Evolutionary conservation across 208 protist species (phyloP).

Genomic region (Vickermania spadyakhi): DNA sequence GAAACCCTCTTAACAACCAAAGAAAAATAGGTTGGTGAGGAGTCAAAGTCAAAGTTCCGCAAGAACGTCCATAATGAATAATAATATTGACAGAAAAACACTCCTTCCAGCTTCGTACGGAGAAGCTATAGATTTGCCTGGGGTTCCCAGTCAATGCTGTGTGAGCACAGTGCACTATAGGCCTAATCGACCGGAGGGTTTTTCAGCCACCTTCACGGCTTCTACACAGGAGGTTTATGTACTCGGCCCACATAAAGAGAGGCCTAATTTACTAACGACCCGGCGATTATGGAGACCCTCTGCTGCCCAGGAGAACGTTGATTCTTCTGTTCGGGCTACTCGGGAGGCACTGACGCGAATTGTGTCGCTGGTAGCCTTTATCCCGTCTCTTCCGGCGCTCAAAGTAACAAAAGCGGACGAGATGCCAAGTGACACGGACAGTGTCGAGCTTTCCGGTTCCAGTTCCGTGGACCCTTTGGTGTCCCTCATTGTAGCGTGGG

Average conservation of each 20-base stretch:
- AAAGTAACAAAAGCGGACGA: no score
- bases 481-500: conserved; percentile 36
- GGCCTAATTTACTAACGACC: conserved; percentile 7
- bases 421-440: background rate
- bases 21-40: no score
- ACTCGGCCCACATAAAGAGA: conserved; percentile 33
- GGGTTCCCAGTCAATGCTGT: conserved; percentile 53
- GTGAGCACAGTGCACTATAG: conserved; percentile 35
- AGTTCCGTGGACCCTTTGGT: conserved; percentile 9
- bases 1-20: no score
- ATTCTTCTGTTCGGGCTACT: no score
- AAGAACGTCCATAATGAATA: no score
- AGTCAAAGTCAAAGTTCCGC: no score
- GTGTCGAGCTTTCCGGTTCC: background rate
- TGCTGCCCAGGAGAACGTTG: conserved; percentile 43
- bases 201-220: conserved; percentile 44
- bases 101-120: conserved; percentile 46
- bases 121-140: conserved; percentile 58
- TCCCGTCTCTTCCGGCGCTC: no score
- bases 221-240: conserved; percentile 39
- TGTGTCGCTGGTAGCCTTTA: conserved; percentile 19
- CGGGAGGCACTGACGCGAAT: background rate
- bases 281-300: conserved; percentile 13
- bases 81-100: conserved; percentile 2
- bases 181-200: conserved; percentile 10